phyloP scores from a whole-genome alignment of 2,329 filamentous ascomycete species.

The Aspergillus sp. region DNA sequence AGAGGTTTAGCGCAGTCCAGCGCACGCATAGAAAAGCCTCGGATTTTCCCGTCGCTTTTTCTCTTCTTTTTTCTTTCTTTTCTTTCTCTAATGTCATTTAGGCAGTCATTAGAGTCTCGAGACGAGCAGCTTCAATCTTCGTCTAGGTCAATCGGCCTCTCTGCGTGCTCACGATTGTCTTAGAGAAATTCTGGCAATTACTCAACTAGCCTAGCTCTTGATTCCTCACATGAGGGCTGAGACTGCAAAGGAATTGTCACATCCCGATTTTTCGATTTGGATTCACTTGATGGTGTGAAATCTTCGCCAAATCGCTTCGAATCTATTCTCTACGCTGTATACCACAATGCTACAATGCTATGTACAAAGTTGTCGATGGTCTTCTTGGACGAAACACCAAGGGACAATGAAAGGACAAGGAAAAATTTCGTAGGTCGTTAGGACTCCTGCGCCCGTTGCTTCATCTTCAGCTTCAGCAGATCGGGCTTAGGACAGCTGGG shows the following conservation, averaged over 20 bases:
- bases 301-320: neutral
- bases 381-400: too few relatives aligned
- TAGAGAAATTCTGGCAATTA: slow-evolving; percentile 72
- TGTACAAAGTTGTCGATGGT: neutral
- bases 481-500: slow-evolving; percentile 83
- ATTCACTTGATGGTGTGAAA: neutral
- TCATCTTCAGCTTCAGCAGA: slow-evolving; percentile 79
- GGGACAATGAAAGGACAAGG: neutral
- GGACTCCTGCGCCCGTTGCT: slow-evolving; percentile 61
- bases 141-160: slow-evolving; percentile 83
- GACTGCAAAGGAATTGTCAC: slow-evolving; percentile 51
- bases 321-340: neutral
- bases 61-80: slow-evolving; percentile 47
- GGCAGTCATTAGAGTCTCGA: slow-evolving; percentile 99
- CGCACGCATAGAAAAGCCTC: slow-evolving; percentile 27
- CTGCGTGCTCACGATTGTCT: slow-evolving; percentile 98
- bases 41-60: slow-evolving; percentile 30
- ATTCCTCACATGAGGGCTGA: slow-evolving; percentile 54
- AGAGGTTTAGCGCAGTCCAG: slow-evolving; percentile 31
- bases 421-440: slow-evolving; percentile 5
- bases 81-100: slow-evolving; percentile 61
- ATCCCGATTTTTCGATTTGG: slow-evolving; percentile 17
- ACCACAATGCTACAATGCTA: neutral
- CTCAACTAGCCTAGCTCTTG: slow-evolving; percentile 66
- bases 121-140: slow-evolving; percentile 80